Evolutionary conservation across 371 early-diverging fungal genomes (phyloP), one percentile per base, ranked within the genome.

Genomic region (Apophysomyces variabilis): DNA sequence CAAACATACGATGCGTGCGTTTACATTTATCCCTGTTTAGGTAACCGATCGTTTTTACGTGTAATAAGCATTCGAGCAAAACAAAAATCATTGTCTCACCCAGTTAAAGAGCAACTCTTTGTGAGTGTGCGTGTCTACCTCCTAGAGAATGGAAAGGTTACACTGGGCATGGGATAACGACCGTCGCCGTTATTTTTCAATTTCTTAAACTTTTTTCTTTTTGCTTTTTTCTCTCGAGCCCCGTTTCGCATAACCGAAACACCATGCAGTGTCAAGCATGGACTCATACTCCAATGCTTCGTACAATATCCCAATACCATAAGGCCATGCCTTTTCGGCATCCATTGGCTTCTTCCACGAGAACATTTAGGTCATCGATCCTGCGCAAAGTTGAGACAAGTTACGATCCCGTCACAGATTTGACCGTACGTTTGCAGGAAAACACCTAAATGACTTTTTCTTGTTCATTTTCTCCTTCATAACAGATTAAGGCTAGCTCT

Each of bases 321-420:
- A n/a, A 16, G 18, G 21, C 54, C 54, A 18, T 50, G 54, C 7
- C 21, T 16, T 9, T 11, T n/a, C n/a, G 54, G 32, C 54, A 50
- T 7, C 21, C 21, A 16, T 11, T 41, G 41, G 13, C 5, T 41
- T 41, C 1, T 2, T 41, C 41, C 13, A 50, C 21, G 5, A 50
- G 54, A 21, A 26, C 21, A n/a, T 50, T 50, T 7, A 50, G 54
- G 11, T 18, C 54, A 9, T 50, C 54, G 9, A 7, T 3, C 1
- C 16, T 11, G 21, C 54, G 54, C 21, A 16, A 26, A 50, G 54
- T 26, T 5, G 54, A 50, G 9, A 18, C 46, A 2, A 38, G 36
- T 18, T 37, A 38, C 46, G 57, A 50, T 64, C 54, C 64, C 57
- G 38, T 62, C 18, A 62, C 62, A 7, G 54, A 54, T 38, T 54